Percentiles rank a stretch among this genome's conserved stretches.
phyloP scores from a whole-genome alignment of 1,139 yeast species.

The Torulaspora globosa region DNA sequence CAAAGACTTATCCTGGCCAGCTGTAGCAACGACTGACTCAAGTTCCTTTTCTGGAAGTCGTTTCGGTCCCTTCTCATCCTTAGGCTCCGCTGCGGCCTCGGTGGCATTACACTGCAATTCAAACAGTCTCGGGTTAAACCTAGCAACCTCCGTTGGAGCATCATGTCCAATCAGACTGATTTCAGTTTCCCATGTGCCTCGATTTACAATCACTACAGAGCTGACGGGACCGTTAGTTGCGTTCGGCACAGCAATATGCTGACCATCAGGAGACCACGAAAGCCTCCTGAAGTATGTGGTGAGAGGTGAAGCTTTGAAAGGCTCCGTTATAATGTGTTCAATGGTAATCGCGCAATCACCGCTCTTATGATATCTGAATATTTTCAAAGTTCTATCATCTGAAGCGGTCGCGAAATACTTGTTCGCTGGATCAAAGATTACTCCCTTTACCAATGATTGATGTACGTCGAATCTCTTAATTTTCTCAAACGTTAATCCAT shows the following conservation, averaged over 20 bases:
- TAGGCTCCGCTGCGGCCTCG: slow-evolving; percentile 16
- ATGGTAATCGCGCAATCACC: slow-evolving; percentile 76
- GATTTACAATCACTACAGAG: slow-evolving; percentile 77
- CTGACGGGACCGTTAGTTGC: slow-evolving; percentile 97
- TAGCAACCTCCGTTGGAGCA: slow-evolving; percentile 91
- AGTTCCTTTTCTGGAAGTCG: slow-evolving; percentile 34
- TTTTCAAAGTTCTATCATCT: slow-evolving; percentile 86
- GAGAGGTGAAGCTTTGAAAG: slow-evolving; percentile 83
- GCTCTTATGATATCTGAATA: slow-evolving; percentile 79
- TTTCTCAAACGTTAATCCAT: slow-evolving; percentile 85
- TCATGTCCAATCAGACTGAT: slow-evolving; percentile 91
- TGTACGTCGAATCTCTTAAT: slow-evolving; percentile 87
- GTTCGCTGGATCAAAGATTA: slow-evolving; percentile 95
- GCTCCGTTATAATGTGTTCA: slow-evolving; percentile 77
- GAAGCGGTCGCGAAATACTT: slow-evolving; percentile 96
- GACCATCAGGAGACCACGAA: slow-evolving; percentile 99
- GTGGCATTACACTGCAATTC: slow-evolving; percentile 25
- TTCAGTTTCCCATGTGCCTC: slow-evolving; percentile 93
- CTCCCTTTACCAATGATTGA: slow-evolving; percentile 93
- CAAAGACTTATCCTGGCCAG: slow-evolving; percentile 71
- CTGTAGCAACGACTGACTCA: slow-evolving; percentile 63
- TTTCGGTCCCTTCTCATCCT: slow-evolving; percentile 24
- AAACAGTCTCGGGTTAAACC: slow-evolving; percentile 75
- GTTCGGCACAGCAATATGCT: slow-evolving; percentile 91
- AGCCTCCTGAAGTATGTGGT: slow-evolving; percentile 88